Percentiles rank a stretch among this genome's conserved stretches.
Conservation (phyloP, 805 yeast genomes). For the Ogataea pini region DNA sequence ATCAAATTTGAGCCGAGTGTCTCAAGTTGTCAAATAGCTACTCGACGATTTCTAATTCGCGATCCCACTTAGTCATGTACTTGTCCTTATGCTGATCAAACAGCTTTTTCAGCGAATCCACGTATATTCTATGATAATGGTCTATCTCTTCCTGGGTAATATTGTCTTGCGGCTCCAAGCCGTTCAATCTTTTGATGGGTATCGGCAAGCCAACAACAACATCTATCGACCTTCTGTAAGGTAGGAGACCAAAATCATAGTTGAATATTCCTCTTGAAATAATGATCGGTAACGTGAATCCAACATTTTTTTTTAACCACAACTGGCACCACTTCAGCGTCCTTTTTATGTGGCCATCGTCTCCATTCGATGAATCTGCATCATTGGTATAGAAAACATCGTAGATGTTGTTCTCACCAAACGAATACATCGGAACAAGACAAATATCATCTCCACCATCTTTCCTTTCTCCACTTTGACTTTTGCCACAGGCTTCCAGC, state of each 20-base stretch:
- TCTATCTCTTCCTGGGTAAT: conserved; percentile 52
- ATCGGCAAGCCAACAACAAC: conserved; percentile 71
- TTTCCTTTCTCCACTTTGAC: conserved; percentile 6
- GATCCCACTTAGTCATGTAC: conserved; percentile 49
- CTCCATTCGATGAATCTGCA: conserved; percentile 9
- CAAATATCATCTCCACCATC: conserved; percentile 57
- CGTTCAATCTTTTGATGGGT: conserved; percentile 37
- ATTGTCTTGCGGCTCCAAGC: conserved; percentile 27
- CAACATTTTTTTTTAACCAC: conserved; percentile 68
- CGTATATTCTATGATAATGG: conserved; percentile 70
- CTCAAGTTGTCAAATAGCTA: conserved; percentile 18
- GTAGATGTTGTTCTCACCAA: conserved; percentile 78
- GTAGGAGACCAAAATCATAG: conserved; percentile 87
- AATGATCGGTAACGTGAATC: conserved; percentile 88
- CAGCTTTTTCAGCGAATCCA: conserved; percentile 59
- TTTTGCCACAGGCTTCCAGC: conserved; percentile 46
- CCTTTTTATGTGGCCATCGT: conserved; percentile 33
- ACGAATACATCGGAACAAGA: conserved; percentile 85
- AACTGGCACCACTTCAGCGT: conserved; percentile 59
- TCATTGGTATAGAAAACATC: conserved; percentile 39
- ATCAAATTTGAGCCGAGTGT: too few relatives aligned
- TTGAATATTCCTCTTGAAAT: conserved; percentile 91
- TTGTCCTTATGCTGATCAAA: conserved; percentile 66
- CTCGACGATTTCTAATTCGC: conserved; percentile 47
- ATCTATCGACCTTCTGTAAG: conserved; percentile 78